Percentiles rank a stretch among this genome's conserved stretches.
phyloP scores from a whole-genome alignment of 1,139 yeast species.

The Meyerozyma athensensis region DNA sequence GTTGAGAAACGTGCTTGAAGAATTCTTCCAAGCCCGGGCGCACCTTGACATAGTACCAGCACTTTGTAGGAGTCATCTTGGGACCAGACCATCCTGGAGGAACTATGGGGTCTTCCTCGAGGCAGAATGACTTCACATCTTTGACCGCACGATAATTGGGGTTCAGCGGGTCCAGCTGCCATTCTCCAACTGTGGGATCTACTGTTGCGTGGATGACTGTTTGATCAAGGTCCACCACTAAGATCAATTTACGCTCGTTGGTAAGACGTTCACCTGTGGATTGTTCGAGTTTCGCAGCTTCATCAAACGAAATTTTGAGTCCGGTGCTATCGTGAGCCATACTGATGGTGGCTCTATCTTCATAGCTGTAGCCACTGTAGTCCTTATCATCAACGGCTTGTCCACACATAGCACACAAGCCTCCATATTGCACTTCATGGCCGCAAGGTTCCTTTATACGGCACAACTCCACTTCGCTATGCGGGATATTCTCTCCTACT shows the following conservation, averaged over 20 bases:
- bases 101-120: constrained; percentile 67
- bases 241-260: constrained; percentile 63
- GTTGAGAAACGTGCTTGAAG: constrained; percentile 53
- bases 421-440: constrained; percentile 94
- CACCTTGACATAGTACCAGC: constrained; percentile 89
- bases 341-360: constrained; percentile 76
- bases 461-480: constrained; percentile 46
- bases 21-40: constrained; percentile 84
- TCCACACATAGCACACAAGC: constrained; percentile 93
- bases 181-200: constrained; percentile 94
- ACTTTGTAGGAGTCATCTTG: constrained; percentile 49
- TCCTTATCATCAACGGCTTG: constrained; percentile 76
- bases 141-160: constrained; percentile 83
- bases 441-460: constrained; percentile 77
- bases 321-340: constrained; percentile 93
- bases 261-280: constrained; percentile 58
- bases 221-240: constrained; percentile 95
- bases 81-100: constrained; percentile 61
- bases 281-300: constrained; percentile 81
- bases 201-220: constrained; percentile 97
- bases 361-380: constrained; percentile 67
- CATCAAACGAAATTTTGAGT: constrained; percentile 74
- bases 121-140: constrained; percentile 71
- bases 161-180: constrained; percentile 83
- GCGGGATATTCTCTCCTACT: constrained; percentile 57